These are phyloP conservation scores for Tetratostichococcus sp. DNA, from an alignment of 139 green algal species.

Conservation along the genomic window DNA sequence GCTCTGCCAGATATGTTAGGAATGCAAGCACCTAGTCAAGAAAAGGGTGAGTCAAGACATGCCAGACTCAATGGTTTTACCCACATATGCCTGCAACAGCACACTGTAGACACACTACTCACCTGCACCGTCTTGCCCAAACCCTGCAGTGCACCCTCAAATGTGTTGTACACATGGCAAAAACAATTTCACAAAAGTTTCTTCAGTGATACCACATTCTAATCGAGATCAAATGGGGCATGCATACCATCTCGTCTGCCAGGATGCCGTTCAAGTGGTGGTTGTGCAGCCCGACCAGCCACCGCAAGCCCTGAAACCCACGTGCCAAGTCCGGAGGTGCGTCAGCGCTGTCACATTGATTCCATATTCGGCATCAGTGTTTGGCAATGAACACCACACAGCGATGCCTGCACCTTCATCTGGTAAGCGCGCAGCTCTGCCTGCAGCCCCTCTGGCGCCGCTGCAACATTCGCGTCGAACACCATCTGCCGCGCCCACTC, in stretches of 20 bases:
- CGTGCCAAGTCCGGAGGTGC: neutral
- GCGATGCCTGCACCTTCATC: conserved; percentile 46
- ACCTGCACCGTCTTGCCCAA: conserved; percentile 48
- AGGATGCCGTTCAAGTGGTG: conserved; percentile 63
- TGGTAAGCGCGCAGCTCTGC: conserved; percentile 67
- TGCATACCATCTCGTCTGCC: conserved; percentile 57
- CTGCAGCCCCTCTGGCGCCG: conserved; percentile 49
- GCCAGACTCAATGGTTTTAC: too few relatives aligned
- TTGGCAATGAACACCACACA: neutral
- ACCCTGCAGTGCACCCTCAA: too few relatives aligned
- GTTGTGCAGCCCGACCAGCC: conserved; percentile 48
- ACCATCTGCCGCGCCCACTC: neutral
- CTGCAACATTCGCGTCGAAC: conserved; percentile 37
- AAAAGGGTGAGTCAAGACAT: neutral
- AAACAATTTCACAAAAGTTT: too few relatives aligned
- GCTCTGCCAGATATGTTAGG: conserved; percentile 35
- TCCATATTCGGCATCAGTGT: neutral
- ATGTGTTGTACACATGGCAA: too few relatives aligned
- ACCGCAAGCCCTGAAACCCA: conserved; percentile 17
- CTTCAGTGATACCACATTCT: too few relatives aligned
- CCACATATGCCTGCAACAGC: too few relatives aligned
- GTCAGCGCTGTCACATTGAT: too few relatives aligned
- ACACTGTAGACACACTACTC: too few relatives aligned
- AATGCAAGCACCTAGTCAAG: conserved; percentile 52
- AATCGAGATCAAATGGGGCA: neutral